Percentiles rank a stretch among this genome's conserved stretches.
These are phyloP conservation scores for Trametes punicea DNA, from an alignment of 768 basidiomycete genomes.

Conservation along the genomic window DNA sequence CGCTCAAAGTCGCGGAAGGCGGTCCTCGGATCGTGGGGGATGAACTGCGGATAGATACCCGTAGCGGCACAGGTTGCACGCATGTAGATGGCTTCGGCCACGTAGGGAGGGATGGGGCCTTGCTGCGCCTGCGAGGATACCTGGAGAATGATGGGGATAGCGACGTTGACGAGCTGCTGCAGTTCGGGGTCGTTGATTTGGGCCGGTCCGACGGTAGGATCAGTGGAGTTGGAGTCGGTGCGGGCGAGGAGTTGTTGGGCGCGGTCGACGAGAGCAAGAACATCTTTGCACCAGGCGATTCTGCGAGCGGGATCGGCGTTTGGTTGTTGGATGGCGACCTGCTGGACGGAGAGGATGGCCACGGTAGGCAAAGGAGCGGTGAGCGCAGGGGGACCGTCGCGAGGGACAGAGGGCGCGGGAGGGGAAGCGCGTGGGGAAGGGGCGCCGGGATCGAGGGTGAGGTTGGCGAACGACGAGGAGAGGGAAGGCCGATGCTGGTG, in stretches of 20 bases:
- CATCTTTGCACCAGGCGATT: constrained; percentile 79
- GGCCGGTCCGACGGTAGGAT: constrained; percentile 41
- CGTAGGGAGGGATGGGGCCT: constrained; percentile 37
- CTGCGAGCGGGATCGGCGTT: constrained; percentile 56
- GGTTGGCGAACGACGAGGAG: constrained; percentile 21
- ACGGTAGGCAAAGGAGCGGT: constrained; percentile 70
- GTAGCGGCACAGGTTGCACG: constrained; percentile 71
- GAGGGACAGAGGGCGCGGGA: constrained; percentile 22
- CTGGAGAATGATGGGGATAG: constrained; percentile 62
- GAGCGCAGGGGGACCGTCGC: constrained; percentile 42
- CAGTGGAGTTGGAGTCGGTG: constrained; percentile 31
- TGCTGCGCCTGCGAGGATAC: constrained; percentile 42
- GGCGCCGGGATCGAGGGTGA: constrained; percentile 13
- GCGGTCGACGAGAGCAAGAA: constrained; percentile 75
- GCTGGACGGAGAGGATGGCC: constrained; percentile 50
- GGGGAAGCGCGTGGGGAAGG: constrained; percentile 26
- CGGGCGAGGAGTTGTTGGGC: constrained; percentile 33
- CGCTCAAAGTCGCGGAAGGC: constrained; percentile 91
- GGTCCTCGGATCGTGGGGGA: constrained; percentile 63
- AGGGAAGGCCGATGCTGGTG: constrained; percentile 7
- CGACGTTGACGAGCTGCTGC: constrained; percentile 54
- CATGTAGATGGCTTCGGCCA: constrained; percentile 73
- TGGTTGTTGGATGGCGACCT: constrained; percentile 51
- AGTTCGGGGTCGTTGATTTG: constrained; percentile 59
- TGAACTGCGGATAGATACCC: constrained; percentile 64